Conservation (phyloP, 2,329 filamentous ascomycete genomes). For the Nigrospora oryzae region DNA sequence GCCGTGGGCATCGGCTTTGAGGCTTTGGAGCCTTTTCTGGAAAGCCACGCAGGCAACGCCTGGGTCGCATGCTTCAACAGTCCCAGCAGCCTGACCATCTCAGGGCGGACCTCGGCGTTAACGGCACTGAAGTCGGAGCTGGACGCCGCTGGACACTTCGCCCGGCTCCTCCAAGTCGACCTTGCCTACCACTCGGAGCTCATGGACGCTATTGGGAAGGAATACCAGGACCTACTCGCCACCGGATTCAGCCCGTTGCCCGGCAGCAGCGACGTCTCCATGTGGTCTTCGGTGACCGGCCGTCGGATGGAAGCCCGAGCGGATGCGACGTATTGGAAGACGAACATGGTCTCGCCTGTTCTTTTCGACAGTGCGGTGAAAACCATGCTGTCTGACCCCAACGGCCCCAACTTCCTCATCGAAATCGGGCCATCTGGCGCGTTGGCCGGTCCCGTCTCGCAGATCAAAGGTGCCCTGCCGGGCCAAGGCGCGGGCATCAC, state of each 20-base stretch:
- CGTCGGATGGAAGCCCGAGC: background rate
- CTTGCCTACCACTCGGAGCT: conserved; percentile 11
- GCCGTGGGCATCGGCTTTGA: conserved; percentile 10
- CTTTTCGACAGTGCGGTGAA: conserved; percentile 11
- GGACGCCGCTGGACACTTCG: conserved; percentile 12
- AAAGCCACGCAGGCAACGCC: background rate
- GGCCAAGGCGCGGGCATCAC: background rate
- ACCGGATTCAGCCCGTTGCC: background rate
- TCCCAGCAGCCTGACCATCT: conserved; percentile 15
- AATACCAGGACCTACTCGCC: conserved; percentile 6
- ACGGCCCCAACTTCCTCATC: conserved; percentile 10
- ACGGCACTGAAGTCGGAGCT: background rate
- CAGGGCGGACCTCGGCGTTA: conserved; percentile 1
- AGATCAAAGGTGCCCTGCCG: too few species aligned
- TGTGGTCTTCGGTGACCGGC: conserved; percentile 10
- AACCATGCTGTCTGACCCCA: conserved; percentile 1
- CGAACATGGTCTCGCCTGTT: conserved; percentile 19
- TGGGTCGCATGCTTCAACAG: conserved; percentile 19
- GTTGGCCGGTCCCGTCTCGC: conserved; percentile 12
- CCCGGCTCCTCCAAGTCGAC: conserved; percentile 12
- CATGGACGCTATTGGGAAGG: conserved; percentile 5
- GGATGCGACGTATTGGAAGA: conserved; percentile 15
- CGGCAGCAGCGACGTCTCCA: background rate
- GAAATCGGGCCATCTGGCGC: conserved; percentile 14
- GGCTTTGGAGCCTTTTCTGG: background rate